Percentiles rank a stretch among this genome's conserved stretches.
Conservation (phyloP, 441 rosid genomes). For the Rhodomyrtus psidioides region DNA sequence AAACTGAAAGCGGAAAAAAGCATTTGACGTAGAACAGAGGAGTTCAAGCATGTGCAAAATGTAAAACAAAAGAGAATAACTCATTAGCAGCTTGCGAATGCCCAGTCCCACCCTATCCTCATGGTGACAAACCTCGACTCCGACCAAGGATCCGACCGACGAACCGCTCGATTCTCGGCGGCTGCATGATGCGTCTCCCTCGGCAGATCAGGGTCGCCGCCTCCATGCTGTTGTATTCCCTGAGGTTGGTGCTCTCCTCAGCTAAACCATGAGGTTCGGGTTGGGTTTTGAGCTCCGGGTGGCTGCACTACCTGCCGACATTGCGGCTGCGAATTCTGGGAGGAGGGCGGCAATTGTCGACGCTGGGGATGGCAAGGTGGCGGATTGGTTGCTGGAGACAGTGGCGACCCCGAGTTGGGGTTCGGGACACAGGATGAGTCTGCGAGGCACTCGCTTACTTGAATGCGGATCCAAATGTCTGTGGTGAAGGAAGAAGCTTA, state of each 20-base stretch:
- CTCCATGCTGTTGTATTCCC: constrained; percentile 65
- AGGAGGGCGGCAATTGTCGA: constrained; percentile 82
- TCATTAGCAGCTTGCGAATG: too few species aligned
- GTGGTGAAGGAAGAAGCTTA: background rate
- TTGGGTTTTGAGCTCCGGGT: constrained; percentile 80
- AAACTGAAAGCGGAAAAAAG: too few species aligned
- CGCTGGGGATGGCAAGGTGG: constrained; percentile 81
- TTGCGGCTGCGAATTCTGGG: constrained; percentile 64
- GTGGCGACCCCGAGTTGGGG: constrained; percentile 53
- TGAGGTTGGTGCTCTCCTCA: constrained; percentile 75
- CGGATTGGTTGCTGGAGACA: constrained; percentile 89
- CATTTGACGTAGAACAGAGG: too few species aligned
- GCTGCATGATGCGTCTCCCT: constrained; percentile 26
- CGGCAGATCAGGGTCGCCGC: too few species aligned
- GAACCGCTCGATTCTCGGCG: too few species aligned
- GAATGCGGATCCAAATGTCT: constrained; percentile 75
- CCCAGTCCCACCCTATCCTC: too few species aligned
- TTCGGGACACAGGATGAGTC: constrained; percentile 83
- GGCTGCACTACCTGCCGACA: constrained; percentile 82
- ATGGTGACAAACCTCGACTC: too few species aligned
- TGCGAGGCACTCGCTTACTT: constrained; percentile 80
- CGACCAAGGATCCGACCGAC: too few species aligned
- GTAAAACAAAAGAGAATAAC: too few species aligned
- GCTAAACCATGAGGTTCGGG: constrained; percentile 91
- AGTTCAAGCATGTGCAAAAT: too few species aligned